Evolutionary conservation across 2,329 filamentous ascomycete genomes (phyloP).

Genomic region (Moelleriella libera): DNA sequence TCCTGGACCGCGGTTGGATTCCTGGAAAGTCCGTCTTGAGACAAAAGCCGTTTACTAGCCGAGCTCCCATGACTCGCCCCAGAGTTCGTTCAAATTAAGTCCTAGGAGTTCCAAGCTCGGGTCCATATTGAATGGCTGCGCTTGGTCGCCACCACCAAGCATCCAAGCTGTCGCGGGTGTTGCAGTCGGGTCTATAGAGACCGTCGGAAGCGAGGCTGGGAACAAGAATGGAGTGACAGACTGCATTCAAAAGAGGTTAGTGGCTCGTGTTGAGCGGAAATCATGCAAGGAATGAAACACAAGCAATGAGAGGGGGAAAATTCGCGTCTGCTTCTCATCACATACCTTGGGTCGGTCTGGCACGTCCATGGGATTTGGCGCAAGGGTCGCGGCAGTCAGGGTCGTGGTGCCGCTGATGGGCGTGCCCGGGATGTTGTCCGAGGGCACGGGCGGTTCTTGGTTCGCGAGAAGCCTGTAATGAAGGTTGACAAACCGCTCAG

Average conservation of each 20-base stretch:
- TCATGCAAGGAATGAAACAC: slow-evolving; percentile 5
- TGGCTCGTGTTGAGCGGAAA: not conserved
- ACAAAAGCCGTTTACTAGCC: too few relatives aligned
- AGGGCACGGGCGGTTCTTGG: slow-evolving; percentile 30
- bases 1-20: too few relatives aligned
- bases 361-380: slow-evolving; percentile 17
- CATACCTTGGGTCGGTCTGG: slow-evolving; percentile 25
- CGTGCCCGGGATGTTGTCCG: slow-evolving; percentile 12
- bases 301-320: not conserved
- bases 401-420: slow-evolving; percentile 9
- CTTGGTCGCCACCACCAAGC: slow-evolving; percentile 15
- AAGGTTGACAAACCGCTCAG: slow-evolving; percentile 43
- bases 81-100: slow-evolving; percentile 39
- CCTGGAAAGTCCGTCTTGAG: not conserved
- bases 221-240: slow-evolving; percentile 27
- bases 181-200: slow-evolving; percentile 17
- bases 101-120: slow-evolving; percentile 39
- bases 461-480: slow-evolving; percentile 43
- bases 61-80: slow-evolving; percentile 35
- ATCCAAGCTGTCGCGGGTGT: slow-evolving; percentile 19
- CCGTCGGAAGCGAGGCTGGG: slow-evolving; percentile 18
- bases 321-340: not conserved
- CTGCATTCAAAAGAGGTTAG: slow-evolving; percentile 19
- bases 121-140: slow-evolving; percentile 32
- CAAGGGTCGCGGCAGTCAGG: slow-evolving; percentile 10